phyloP scores from a whole-genome alignment of 1,139 yeast species.

The Debaryomycetaceae sp. region DNA sequence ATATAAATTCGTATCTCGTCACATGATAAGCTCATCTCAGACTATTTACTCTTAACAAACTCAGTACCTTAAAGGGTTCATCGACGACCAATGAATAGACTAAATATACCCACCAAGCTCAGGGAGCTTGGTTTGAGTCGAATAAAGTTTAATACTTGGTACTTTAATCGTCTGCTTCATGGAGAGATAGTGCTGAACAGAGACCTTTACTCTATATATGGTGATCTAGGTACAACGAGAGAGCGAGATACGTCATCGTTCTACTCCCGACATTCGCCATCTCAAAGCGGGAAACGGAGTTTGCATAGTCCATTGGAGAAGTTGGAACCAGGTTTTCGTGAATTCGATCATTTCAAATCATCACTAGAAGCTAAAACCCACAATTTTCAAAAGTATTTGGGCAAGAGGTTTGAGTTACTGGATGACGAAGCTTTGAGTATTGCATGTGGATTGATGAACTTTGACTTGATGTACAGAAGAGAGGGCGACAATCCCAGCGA shows the following conservation, averaged over 20 bases:
- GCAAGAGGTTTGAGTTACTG: slow-evolving; percentile 18
- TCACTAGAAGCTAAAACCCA: slow-evolving; percentile 7
- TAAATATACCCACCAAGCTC: no score
- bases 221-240: not conserved
- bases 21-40: not conserved
- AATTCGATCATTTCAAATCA: not conserved
- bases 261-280: not conserved
- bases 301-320: not conserved
- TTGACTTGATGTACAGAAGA: slow-evolving; percentile 1
- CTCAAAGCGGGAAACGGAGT: not conserved
- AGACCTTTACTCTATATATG: slow-evolving; percentile 10
- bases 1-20: no score
- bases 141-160: not conserved
- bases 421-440: slow-evolving; percentile 18
- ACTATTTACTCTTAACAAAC: not conserved
- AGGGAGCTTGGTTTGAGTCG: not conserved
- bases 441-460: slow-evolving; percentile 10
- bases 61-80: not conserved
- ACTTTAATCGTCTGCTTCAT: not conserved
- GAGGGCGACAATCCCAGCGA: not conserved
- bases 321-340: not conserved
- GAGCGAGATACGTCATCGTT: not conserved
- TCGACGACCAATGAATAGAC: not conserved
- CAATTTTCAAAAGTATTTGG: slow-evolving; percentile 14
- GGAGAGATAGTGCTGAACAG: slow-evolving; percentile 13